Conservation (phyloP, 352 stramenopile species). For the Globisporangium middletonii region DNA sequence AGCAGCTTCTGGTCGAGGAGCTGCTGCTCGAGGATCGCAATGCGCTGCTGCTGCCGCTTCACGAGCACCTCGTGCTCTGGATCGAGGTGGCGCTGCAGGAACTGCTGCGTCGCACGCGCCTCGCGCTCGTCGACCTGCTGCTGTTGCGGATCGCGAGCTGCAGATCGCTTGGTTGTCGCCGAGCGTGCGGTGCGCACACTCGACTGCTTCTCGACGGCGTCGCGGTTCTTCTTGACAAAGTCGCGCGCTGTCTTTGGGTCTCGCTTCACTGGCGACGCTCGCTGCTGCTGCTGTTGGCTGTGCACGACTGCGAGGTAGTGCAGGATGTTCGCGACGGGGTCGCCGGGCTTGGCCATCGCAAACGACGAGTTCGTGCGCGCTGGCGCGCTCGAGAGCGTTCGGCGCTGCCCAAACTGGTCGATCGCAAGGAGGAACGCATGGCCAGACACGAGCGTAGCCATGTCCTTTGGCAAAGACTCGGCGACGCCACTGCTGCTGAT, state of each 20-base stretch:
- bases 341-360: slow-evolving; percentile 22
- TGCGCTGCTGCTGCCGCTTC: slow-evolving; percentile 42
- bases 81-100: slow-evolving; percentile 8
- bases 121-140: slow-evolving; percentile 4
- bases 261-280: background rate
- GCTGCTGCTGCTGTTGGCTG: slow-evolving; percentile 13
- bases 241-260: background rate
- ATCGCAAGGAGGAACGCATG: slow-evolving; percentile 29
- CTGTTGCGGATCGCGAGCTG: background rate
- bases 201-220: background rate
- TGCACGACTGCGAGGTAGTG: slow-evolving; percentile 45
- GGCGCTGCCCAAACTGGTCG: slow-evolving; percentile 26
- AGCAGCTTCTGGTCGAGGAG: slow-evolving; percentile 53
- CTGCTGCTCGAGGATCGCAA: slow-evolving; percentile 59
- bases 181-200: background rate
- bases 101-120: slow-evolving; percentile 1
- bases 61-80: slow-evolving; percentile 18
- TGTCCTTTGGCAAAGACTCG: too few species aligned
- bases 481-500: background rate
- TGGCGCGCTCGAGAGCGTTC: slow-evolving; percentile 19
- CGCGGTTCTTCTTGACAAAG: slow-evolving; percentile 6
- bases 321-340: slow-evolving; percentile 31
- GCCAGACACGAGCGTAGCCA: slow-evolving; percentile 15
- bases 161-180: too few species aligned
- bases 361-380: slow-evolving; percentile 9